These are phyloP conservation scores for Anisodus tanguticus DNA, from an alignment of 257 asterid species.

Conservation along the genomic window DNA sequence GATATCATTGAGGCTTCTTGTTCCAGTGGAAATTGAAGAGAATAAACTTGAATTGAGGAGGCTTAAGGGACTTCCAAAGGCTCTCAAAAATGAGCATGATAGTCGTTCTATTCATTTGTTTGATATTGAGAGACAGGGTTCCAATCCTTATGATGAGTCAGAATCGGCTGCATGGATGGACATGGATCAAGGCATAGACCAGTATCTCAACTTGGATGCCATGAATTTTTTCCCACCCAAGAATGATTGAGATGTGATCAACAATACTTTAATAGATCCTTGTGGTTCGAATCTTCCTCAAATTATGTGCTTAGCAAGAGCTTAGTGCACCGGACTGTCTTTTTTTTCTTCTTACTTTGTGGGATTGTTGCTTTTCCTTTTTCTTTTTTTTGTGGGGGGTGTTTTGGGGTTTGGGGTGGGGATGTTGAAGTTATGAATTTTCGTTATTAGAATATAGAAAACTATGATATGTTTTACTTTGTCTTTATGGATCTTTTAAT, in stretches of 20 bases:
- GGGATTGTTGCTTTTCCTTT: background rate
- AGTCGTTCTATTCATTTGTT: no score
- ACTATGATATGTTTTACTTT: background rate
- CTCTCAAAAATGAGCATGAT: background rate
- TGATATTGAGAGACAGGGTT: background rate
- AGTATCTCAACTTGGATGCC: conserved; percentile 33
- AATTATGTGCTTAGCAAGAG: no score
- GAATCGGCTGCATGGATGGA: background rate
- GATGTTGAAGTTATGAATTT: background rate
- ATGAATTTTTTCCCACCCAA: background rate
- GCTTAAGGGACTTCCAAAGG: background rate
- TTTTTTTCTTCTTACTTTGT: background rate
- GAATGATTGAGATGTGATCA: background rate
- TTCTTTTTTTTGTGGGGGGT: background rate
- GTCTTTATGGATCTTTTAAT: no score
- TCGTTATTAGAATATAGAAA: background rate
- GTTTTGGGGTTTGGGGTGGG: background rate
- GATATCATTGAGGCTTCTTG: no score
- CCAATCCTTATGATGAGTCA: background rate
- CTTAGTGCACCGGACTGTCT: no score
- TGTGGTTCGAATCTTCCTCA: no score
- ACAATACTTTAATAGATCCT: no score
- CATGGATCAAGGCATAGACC: background rate
- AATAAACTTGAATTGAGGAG: conserved; percentile 22
- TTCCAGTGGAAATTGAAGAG: conserved; percentile 30